A percentile compares a stretch with the other conserved stretches of the same genome.
phyloP scores from a whole-genome alignment of 768 basidiomycete species.

The Boletus subcaerulescens region DNA sequence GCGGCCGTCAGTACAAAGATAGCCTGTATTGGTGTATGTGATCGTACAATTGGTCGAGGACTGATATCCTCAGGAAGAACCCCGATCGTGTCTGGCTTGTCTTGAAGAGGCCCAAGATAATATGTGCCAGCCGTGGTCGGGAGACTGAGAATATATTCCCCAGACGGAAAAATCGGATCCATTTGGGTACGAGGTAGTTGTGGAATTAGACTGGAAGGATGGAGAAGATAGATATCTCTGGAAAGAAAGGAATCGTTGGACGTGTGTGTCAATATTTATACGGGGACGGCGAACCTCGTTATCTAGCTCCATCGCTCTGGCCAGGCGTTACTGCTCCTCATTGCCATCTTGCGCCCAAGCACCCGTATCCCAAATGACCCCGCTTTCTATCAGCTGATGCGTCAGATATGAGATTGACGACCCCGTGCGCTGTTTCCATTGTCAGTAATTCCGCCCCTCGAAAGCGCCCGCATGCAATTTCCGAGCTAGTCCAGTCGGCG shows the following conservation, averaged over 20 bases:
- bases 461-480: neutral
- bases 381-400: neutral
- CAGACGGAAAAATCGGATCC: too few relatives aligned
- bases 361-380: neutral
- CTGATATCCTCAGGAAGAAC: too few relatives aligned
- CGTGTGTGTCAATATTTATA: neutral
- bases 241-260: neutral
- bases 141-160: too few relatives aligned
- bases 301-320: neutral
- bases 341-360: neutral
- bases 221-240: neutral
- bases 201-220: too few relatives aligned
- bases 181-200: too few relatives aligned
- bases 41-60: too few relatives aligned
- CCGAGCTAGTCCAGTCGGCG: too few relatives aligned
- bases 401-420: neutral
- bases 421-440: neutral
- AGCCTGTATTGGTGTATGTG: too few relatives aligned
- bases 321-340: neutral
- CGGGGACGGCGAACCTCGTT: neutral
- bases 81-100: too few relatives aligned
- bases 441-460: neutral
- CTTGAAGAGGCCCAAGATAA: too few relatives aligned
- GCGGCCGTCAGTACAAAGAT: too few relatives aligned
- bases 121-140: too few relatives aligned